These are phyloP conservation scores for Blastocystis hominis DNA, from an alignment of 352 stramenopile genomes.

Conservation along the genomic window DNA sequence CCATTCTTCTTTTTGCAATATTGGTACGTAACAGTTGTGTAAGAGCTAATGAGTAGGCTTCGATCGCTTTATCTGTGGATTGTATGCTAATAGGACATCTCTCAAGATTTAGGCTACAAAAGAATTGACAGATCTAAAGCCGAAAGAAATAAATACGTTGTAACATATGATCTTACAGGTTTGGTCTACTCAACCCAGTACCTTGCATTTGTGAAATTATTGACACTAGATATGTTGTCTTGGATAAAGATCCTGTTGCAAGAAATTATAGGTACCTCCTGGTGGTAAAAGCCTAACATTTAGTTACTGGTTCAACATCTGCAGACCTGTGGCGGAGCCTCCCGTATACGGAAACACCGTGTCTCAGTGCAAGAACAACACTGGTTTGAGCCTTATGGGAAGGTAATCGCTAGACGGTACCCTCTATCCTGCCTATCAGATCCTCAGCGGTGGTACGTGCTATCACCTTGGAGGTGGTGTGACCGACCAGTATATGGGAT, in stretches of 20 bases:
- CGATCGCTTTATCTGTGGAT: background rate
- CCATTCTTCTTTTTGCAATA: background rate
- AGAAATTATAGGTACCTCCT: conserved; percentile 24
- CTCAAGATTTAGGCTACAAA: background rate
- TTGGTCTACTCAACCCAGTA: conserved; percentile 15
- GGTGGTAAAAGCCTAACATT: background rate
- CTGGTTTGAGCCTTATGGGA: background rate
- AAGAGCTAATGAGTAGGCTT: conserved; percentile 26
- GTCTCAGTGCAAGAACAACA: background rate
- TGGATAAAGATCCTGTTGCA: conserved; percentile 15
- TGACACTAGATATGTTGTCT: conserved; percentile 17
- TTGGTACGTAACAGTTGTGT: background rate
- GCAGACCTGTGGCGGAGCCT: background rate
- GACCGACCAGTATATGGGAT: background rate
- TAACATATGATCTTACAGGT: conserved; percentile 46
- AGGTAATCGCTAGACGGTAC: background rate
- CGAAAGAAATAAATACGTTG: conserved; percentile 18
- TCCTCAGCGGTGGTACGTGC: background rate
- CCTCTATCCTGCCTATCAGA: conserved; percentile 23
- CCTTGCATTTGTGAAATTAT: background rate
- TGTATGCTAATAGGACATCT: background rate
- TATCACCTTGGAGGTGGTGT: background rate
- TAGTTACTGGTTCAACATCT: conserved; percentile 53
- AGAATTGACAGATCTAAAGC: background rate
- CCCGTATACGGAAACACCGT: conserved; percentile 1